A percentile compares a stretch with the other conserved stretches of the same genome.
phyloP scores from a whole-genome alignment of 2,329 filamentous ascomycete genomes.

The Colletotrichum agaves region DNA sequence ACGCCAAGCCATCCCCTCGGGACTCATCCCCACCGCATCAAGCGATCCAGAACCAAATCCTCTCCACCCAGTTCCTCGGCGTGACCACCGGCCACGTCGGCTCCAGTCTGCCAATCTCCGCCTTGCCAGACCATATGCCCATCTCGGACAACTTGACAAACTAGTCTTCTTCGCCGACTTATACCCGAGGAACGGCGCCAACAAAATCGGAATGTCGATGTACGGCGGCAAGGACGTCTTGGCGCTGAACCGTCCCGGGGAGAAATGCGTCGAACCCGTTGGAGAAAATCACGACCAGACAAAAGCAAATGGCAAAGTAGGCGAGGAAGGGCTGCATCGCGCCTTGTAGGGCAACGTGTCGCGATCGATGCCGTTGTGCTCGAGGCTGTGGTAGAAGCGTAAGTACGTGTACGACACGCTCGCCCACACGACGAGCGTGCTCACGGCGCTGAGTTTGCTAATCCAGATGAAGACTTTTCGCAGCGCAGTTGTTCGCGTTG shows the following conservation, averaged over 20 bases:
- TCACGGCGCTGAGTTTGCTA: conserved; percentile 71
- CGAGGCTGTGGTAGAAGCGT: conserved; percentile 73
- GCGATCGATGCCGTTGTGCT: conserved; percentile 72
- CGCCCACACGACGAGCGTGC: conserved; percentile 75
- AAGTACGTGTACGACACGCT: conserved; percentile 76
- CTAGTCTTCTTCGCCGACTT: conserved; percentile 72
- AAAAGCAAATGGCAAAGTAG: conserved; percentile 70
- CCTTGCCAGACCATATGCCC: conserved; percentile 55
- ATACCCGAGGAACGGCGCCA: conserved; percentile 71
- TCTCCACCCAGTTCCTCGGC: conserved; percentile 51
- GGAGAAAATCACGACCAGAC: conserved; percentile 74
- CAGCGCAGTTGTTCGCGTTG: conserved; percentile 61
- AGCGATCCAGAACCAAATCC: conserved; percentile 55
- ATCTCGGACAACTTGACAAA: conserved; percentile 50
- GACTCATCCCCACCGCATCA: conserved; percentile 34
- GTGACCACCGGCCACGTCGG: conserved; percentile 49
- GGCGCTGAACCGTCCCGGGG: conserved; percentile 58
- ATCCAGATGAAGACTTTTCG: conserved; percentile 59
- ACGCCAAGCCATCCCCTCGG: neutral
- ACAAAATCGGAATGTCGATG: conserved; percentile 76
- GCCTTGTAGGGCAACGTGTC: conserved; percentile 73
- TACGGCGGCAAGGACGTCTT: conserved; percentile 73
- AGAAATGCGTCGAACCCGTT: conserved; percentile 80
- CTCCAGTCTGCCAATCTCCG: conserved; percentile 51
- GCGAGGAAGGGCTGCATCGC: conserved; percentile 75